These are phyloP conservation scores for Coemansia sp. DNA, from an alignment of 192 early-diverging fungal species.

Conservation along the genomic window DNA sequence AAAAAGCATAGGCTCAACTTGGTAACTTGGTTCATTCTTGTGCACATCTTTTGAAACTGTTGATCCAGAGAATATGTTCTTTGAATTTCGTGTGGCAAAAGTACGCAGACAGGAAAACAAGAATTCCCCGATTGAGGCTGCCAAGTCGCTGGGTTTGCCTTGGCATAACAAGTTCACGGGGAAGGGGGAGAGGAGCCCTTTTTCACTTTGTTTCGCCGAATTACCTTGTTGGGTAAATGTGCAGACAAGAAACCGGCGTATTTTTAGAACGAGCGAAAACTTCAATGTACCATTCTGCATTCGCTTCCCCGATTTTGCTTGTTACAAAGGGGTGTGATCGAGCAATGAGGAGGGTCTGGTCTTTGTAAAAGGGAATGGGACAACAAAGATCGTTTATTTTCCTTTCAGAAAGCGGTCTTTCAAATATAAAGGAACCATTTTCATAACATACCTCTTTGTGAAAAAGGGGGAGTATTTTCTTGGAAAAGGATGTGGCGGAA, in stretches of 20 bases:
- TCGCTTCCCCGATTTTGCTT: too few species aligned
- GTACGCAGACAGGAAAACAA: not conserved
- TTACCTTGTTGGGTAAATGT: not conserved
- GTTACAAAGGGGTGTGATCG: not conserved
- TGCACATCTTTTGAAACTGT: too few species aligned
- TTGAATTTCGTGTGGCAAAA: not conserved
- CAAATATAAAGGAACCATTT: not conserved
- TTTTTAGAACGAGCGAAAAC: slow-evolving; percentile 1
- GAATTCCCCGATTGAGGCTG: not conserved
- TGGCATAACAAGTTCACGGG: too few species aligned
- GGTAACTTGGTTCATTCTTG: too few species aligned
- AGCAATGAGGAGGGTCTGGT: not conserved
- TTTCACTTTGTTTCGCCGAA: not conserved
- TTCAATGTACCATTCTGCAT: not conserved
- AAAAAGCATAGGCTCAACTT: too few species aligned
- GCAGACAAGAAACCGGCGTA: not conserved
- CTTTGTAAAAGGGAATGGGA: not conserved
- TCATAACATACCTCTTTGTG: not conserved
- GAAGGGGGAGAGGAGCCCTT: not conserved
- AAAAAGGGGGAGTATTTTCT: not conserved
- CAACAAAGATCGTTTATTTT: not conserved
- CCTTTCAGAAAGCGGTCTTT: slow-evolving; percentile 5
- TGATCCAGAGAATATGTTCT: too few species aligned
- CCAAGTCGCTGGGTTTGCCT: not conserved
- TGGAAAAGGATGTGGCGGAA: not conserved